Conservation (phyloP, 805 yeast genomes). For the Saccharomycodes ludwigii region DNA sequence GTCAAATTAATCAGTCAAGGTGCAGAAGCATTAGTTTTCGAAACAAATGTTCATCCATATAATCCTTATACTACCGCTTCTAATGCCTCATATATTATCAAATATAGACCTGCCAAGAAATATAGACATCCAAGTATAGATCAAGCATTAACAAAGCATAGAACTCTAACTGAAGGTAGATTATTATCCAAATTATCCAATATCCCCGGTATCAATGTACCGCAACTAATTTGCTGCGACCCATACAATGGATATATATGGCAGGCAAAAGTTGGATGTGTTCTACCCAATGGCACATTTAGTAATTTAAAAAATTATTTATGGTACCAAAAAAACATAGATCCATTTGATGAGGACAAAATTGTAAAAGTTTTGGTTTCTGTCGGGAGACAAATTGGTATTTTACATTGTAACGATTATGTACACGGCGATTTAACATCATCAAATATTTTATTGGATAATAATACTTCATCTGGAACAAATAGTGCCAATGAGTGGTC, state of each 20-base stretch:
- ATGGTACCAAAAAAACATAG: constrained; percentile 38
- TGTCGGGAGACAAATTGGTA: constrained; percentile 60
- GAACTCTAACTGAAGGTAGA: constrained; percentile 80
- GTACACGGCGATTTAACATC: constrained; percentile 93
- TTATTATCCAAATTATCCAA: constrained; percentile 44
- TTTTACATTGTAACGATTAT: constrained; percentile 62
- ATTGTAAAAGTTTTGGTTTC: constrained; percentile 33
- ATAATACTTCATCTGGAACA: constrained; percentile 8
- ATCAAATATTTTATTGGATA: constrained; percentile 61
- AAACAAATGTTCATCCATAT: constrained; percentile 57
- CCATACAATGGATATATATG: constrained; percentile 67
- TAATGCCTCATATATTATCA: constrained; percentile 53
- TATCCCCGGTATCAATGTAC: constrained; percentile 48
- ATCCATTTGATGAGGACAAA: constrained; percentile 18
- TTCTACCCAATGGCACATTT: constrained; percentile 35
- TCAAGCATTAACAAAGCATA: constrained; percentile 54
- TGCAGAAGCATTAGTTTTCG: constrained; percentile 78
- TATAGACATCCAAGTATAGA: constrained; percentile 84
- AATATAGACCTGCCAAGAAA: constrained; percentile 81
- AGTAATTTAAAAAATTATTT: constrained; percentile 64
- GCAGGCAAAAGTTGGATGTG: constrained; percentile 71
- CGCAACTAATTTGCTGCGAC: constrained; percentile 67
- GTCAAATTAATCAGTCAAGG: constrained; percentile 64
- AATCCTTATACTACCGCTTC: constrained; percentile 22
- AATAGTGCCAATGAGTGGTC: constrained; percentile 18